These are phyloP conservation scores for Hortiboletus campestris DNA, from an alignment of 768 basidiomycete genomes.

Conservation along the genomic window DNA sequence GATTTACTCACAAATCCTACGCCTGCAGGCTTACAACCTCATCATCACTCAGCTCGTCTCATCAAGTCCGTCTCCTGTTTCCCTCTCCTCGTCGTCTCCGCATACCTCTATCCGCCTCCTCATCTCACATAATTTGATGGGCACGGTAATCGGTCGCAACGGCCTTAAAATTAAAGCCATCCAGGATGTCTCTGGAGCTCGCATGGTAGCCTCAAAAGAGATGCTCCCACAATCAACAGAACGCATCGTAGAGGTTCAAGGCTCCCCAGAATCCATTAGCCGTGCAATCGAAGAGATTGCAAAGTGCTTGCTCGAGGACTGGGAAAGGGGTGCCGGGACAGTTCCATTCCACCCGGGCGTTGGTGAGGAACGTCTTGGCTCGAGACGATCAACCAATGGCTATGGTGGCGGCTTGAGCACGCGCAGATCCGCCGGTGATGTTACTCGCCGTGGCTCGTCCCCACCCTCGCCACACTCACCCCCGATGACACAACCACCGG, in stretches of 20 bases:
- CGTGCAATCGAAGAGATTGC: conserved; percentile 95
- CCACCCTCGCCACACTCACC: conserved; percentile 38
- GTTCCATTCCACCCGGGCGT: conserved; percentile 94
- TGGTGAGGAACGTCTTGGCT: conserved; percentile 61
- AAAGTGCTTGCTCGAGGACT: conserved; percentile 93
- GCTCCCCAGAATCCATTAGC: conserved; percentile 87
- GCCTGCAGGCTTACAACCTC: conserved; percentile 82
- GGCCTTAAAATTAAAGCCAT: conserved; percentile 99
- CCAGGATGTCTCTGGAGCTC: conserved; percentile 91
- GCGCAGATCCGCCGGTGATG: conserved; percentile 68
- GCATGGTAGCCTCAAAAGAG: conserved; percentile 98
- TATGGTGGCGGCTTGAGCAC: conserved; percentile 47
- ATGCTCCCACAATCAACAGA: conserved; percentile 99
- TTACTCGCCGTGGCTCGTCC: conserved; percentile 41
- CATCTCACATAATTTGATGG: conserved; percentile 99
- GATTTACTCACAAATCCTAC: conserved; percentile 8
- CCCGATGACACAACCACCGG: conserved; percentile 54
- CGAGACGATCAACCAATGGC: conserved; percentile 51
- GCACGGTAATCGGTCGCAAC: conserved; percentile 93
- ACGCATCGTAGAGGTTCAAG: conserved; percentile 97
- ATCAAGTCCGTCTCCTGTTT: conserved; percentile 68
- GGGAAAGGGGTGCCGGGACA: conserved; percentile 91
- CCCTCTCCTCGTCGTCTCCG: conserved; percentile 59
- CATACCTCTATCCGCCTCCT: conserved; percentile 94
- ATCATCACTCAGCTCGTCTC: conserved; percentile 90